Evolutionary conservation across 495 filamentous ascomycete species (phyloP).

Genomic region (Patellaria atrata): DNA sequence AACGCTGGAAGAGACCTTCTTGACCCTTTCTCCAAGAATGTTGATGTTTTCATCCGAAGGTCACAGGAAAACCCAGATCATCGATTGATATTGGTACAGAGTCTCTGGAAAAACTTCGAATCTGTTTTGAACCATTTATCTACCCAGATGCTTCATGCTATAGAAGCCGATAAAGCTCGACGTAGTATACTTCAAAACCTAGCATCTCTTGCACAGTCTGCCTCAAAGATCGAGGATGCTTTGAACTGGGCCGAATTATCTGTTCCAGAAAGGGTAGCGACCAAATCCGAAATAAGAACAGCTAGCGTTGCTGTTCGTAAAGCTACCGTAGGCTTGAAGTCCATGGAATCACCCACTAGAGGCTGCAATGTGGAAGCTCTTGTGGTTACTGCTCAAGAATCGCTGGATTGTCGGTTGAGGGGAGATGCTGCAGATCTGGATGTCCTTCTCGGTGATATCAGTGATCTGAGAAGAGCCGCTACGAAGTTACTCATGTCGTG

Average conservation of each 20-base stretch:
- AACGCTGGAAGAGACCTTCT: conserved; percentile 55
- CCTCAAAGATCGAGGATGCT: conserved; percentile 11
- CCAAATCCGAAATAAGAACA: conserved; percentile 3
- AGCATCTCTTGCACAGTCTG: conserved; percentile 14
- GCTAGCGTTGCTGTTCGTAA: conserved; percentile 6
- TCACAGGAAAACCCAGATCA: too few relatives aligned
- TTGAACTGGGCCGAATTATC: conserved; percentile 7
- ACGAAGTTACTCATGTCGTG: conserved; percentile 5
- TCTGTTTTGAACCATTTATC: too few relatives aligned
- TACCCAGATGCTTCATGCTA: too few relatives aligned
- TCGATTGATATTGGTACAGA: too few relatives aligned
- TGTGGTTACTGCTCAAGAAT: conserved; percentile 4
- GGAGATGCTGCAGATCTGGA: conserved; percentile 18
- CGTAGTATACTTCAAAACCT: too few relatives aligned
- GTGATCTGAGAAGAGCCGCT: conserved; percentile 16
- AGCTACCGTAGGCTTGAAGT: conserved; percentile 9
- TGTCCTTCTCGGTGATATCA: conserved; percentile 14
- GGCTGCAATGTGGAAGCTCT: conserved; percentile 3
- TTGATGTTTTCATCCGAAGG: conserved; percentile 46
- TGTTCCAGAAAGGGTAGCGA: background rate
- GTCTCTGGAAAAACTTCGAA: too few relatives aligned
- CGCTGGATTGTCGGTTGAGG: conserved; percentile 9
- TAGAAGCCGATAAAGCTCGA: too few relatives aligned
- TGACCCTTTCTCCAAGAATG: conserved; percentile 51
- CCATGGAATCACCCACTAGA: conserved; percentile 1